Percentiles rank a stretch among this genome's conserved stretches.
phyloP scores from a whole-genome alignment of 2,329 filamentous ascomycete species.

The Aureobasidium sp. region DNA sequence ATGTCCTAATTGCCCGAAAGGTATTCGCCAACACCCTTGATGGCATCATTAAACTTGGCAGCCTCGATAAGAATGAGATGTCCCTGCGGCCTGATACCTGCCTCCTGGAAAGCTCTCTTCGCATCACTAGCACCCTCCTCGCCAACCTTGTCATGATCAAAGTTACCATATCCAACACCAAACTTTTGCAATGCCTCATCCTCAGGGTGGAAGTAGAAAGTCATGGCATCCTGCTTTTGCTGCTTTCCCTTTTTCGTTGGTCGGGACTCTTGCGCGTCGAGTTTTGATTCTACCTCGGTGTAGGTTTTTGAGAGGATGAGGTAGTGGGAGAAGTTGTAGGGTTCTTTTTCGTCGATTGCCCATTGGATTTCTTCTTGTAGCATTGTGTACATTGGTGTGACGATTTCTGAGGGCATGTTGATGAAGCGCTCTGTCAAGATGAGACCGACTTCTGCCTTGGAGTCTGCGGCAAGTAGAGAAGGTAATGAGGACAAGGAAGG shows the following conservation, averaged over 20 bases:
- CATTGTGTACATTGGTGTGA: conserved; percentile 92
- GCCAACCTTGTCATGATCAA: conserved; percentile 68
- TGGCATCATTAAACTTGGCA: conserved; percentile 64
- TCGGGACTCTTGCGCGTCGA: conserved; percentile 59
- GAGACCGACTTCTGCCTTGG: conserved; percentile 60
- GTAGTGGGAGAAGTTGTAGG: conserved; percentile 90
- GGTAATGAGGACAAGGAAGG: conserved; percentile 45
- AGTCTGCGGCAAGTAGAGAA: conserved; percentile 30
- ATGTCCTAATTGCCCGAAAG: conserved; percentile 33
- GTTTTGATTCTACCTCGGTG: conserved; percentile 71
- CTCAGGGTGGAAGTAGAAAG: conserved; percentile 92
- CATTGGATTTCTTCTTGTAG: conserved; percentile 83
- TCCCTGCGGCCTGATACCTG: conserved; percentile 78
- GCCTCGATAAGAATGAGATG: conserved; percentile 83
- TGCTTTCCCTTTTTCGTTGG: conserved; percentile 59
- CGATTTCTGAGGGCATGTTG: conserved; percentile 91
- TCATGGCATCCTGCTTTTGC: conserved; percentile 41
- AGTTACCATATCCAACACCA: conserved; percentile 62
- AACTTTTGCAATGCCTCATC: conserved; percentile 81
- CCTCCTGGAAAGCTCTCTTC: conserved; percentile 88
- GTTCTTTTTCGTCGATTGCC: conserved; percentile 83
- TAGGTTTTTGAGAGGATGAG: conserved; percentile 90
- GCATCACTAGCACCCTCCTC: conserved; percentile 79
- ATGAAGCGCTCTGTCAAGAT: conserved; percentile 89
- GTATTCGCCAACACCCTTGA: conserved; percentile 70